A percentile compares a stretch with the other conserved stretches of the same genome.
Conservation (phyloP, 257 asterid genomes). For the Phtheirospermum japonicum region DNA sequence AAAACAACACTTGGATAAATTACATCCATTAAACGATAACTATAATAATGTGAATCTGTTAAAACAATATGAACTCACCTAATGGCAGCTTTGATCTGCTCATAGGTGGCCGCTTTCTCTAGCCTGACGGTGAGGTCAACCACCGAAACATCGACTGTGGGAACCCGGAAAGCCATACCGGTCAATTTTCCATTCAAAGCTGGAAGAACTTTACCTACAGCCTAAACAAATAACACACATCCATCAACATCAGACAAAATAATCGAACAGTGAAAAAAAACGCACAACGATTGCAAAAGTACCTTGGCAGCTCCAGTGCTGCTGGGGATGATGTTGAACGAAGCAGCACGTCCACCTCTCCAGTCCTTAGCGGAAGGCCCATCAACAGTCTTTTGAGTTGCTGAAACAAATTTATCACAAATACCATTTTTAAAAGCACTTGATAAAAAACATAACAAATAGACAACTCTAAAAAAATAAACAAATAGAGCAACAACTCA, state of each 20-base stretch:
- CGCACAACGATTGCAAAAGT: not conserved
- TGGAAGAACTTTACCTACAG: slow-evolving; percentile 72
- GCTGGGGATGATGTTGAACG: slow-evolving; percentile 55
- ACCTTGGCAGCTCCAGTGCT: slow-evolving; percentile 64
- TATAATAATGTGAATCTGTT: not conserved
- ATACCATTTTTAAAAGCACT: not conserved
- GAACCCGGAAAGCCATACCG: slow-evolving; percentile 72
- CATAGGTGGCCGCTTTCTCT: slow-evolving; percentile 58
- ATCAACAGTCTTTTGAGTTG: slow-evolving; percentile 50
- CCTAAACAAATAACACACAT: slow-evolving; percentile 28
- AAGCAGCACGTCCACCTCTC: slow-evolving; percentile 61
- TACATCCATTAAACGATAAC: not conserved
- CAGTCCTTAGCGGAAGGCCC: slow-evolving; percentile 53
- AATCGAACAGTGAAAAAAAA: not conserved
- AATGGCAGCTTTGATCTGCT: slow-evolving; percentile 59
- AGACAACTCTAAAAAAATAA: not conserved
- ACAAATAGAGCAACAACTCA: not conserved
- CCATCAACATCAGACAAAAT: not conserved
- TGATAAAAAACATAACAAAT: too few species aligned
- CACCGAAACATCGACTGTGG: slow-evolving; percentile 64
- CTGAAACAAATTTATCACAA: slow-evolving; percentile 23
- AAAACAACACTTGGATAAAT: not conserved
- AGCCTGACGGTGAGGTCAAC: slow-evolving; percentile 65
- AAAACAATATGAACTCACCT: slow-evolving; percentile 35
- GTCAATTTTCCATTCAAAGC: slow-evolving; percentile 57